Percentiles rank a stretch among this genome's conserved stretches.
Conservation (phyloP, 148 eudicot species). For the Camellia granthamiana region DNA sequence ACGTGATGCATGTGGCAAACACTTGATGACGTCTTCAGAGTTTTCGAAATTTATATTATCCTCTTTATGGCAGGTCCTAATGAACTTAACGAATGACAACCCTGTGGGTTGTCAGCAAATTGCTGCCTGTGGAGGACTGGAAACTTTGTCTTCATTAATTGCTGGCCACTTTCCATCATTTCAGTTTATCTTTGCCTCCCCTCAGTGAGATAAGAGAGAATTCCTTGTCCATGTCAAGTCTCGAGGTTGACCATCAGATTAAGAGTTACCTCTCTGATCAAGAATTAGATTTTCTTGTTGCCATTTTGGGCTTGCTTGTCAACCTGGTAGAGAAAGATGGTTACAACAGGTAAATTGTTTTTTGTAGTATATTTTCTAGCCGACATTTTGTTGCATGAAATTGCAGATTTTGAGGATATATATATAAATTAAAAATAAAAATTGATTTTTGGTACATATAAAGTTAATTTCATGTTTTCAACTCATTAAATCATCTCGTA, state of each 20-base stretch:
- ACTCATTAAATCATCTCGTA: conserved; percentile 5
- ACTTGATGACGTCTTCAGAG: neutral
- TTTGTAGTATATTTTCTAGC: neutral
- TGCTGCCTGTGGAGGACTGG: conserved; percentile 86
- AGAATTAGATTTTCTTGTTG: conserved; percentile 88
- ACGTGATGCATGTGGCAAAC: neutral
- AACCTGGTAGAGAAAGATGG: conserved; percentile 91
- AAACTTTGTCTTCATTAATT: conserved; percentile 73
- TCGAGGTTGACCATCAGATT: conserved; percentile 42
- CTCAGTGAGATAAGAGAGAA: conserved; percentile 29
- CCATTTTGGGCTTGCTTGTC: conserved; percentile 88
- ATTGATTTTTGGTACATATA: too few relatives aligned
- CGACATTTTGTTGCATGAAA: neutral
- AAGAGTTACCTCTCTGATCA: conserved; percentile 64
- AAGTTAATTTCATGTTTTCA: neutral
- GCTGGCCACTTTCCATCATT: conserved; percentile 79
- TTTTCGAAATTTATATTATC: conserved; percentile 10
- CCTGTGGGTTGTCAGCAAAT: conserved; percentile 84
- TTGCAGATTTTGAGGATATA: neutral
- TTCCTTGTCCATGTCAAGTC: conserved; percentile 26
- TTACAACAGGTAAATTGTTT: conserved; percentile 52
- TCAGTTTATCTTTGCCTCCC: conserved; percentile 33
- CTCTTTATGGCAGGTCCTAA: conserved; percentile 57
- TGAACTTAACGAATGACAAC: conserved; percentile 96
- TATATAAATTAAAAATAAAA: neutral